Base-by-base conservation (phyloP, 1,139 yeast genomes). In the Yamadazyma atmosphaerica region DNA sequence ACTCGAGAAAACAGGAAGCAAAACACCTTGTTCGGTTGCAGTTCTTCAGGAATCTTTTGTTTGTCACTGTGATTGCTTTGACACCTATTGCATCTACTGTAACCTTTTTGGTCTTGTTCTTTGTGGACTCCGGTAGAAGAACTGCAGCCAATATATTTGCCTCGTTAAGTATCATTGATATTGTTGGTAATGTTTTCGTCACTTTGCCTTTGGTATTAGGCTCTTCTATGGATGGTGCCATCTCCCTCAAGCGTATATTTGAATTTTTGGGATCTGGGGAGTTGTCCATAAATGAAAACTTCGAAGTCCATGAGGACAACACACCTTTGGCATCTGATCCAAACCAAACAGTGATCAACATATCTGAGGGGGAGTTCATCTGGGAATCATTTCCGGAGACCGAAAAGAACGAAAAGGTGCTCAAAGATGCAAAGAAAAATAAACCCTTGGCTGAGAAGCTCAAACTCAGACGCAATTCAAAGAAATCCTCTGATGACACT, bases 61-160 rank as follows among this genome's bases (percentile, higher is more conserved):
- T 79, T 37, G 82, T 87, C 1, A 55, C 72, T 41, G 76, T 83
- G 10, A 63, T 79, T 52, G 69, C 81, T 4, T 68, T 86, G 41
- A 83, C 92, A 1, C 70, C 77, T 18, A 58, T 86, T 42, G 77
- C 90, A 1, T 83, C 94, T 3, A 71, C 85, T 74, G 70, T 81
- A 2, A 75, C 96, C 0, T 89, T 88, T 54, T 74, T 88, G 47
- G 82, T 82, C 0, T 63, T 86, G 49, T 83, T 81, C 49, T 80
- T 74, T 28, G 61, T 81, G 9, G 81, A 83, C 44, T 45, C 51
- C 9, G 49, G 47, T 63, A 38, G 38, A 17, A 71, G 79, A 46
- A 69, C 71, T 42, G 82, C 95, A 1, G 92, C 89, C 4, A 66
- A 75, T 29, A 79, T 89, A 14, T 89, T 89, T 55, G 78, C 96